Percentiles rank a stretch among this genome's conserved stretches.
Evolutionary conservation across 2,329 filamentous ascomycete species (phyloP).

Genomic region (Diaporthe eres): DNA sequence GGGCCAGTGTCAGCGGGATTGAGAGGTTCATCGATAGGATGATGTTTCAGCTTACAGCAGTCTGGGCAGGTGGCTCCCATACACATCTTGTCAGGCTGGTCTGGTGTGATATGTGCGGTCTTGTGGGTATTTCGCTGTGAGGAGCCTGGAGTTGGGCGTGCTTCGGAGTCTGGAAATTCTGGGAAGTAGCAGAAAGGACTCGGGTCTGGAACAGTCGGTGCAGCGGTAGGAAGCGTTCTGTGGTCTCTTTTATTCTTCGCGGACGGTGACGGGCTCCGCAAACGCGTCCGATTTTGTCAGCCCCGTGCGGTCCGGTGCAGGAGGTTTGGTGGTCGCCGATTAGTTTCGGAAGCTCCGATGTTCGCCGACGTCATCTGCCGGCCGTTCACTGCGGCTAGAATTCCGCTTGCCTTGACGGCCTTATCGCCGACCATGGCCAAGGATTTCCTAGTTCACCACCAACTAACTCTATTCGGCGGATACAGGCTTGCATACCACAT

Average conservation of each 20-base stretch:
- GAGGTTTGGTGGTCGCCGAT: slow-evolving; percentile 18
- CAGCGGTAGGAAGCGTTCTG: not conserved
- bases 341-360: slow-evolving; percentile 3
- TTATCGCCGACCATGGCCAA: slow-evolving; percentile 5
- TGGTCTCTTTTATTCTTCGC: not conserved
- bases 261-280: not conserved
- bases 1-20: not conserved
- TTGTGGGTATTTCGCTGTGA: not conserved
- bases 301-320: slow-evolving; percentile 12
- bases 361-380: slow-evolving; percentile 29
- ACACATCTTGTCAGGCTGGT: slow-evolving; percentile 53
- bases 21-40: not conserved
- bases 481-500: no score
- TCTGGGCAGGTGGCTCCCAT: slow-evolving; percentile 56
- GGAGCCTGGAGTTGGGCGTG: not conserved
- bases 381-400: not conserved
- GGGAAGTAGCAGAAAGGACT: no score
- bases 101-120: not conserved
- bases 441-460: no score
- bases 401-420: not conserved
- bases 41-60: slow-evolving; percentile 54
- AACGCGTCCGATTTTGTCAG: not conserved
- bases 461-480: not conserved
- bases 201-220: not conserved
- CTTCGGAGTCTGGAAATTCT: not conserved